Percentiles rank a stretch among this genome's conserved stretches.
Conservation (phyloP, 805 yeast species). For the Candida fluviatilis region DNA sequence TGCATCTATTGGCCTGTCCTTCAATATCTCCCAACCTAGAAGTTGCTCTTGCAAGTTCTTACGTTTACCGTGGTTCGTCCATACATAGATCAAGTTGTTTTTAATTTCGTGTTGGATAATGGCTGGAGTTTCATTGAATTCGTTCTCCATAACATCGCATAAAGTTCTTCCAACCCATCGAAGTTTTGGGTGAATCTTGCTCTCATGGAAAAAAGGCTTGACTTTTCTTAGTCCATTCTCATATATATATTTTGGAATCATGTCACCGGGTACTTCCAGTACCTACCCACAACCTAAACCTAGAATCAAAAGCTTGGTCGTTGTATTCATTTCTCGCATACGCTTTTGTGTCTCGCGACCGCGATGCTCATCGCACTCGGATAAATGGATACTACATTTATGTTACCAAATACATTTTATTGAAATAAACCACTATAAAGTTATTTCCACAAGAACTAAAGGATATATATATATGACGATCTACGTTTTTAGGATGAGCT, state of each 20-base stretch:
- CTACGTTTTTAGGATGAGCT: not conserved
- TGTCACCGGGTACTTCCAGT: too few species aligned
- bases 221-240: constrained; percentile 34
- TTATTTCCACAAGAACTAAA: not conserved
- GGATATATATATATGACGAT: not conserved
- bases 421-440: not conserved
- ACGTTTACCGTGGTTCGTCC: constrained; percentile 14
- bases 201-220: constrained; percentile 28
- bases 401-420: not conserved
- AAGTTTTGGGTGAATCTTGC: constrained; percentile 30
- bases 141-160: constrained; percentile 25
- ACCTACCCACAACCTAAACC: too few species aligned
- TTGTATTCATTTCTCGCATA: too few species aligned
- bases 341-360: not conserved
- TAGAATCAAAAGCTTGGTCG: too few species aligned
- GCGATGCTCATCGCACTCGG: constrained; percentile 1
- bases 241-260: constrained; percentile 1
- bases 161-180: constrained; percentile 36
- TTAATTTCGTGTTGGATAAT: constrained; percentile 22
- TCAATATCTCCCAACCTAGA: constrained; percentile 17
- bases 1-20: constrained; percentile 9
- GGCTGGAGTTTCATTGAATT: constrained; percentile 28
- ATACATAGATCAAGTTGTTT: constrained; percentile 21
- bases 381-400: not conserved
- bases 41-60: constrained; percentile 7